Conservation (phyloP, 257 asterid species). For the Solanum sejunctum region DNA sequence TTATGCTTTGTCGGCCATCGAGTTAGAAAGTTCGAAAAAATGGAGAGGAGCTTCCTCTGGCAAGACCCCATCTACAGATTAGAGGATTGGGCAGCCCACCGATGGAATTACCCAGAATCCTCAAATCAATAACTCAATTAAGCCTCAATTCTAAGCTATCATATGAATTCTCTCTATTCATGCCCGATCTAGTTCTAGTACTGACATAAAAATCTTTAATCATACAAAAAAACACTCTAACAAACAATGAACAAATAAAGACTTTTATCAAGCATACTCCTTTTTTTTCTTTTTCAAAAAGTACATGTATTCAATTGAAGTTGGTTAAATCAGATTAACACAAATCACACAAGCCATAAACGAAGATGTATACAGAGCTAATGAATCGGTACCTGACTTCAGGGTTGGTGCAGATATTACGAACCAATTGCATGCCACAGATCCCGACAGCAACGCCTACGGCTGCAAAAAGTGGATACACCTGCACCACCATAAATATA, state of each 20-base stretch:
- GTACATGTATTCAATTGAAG: neutral
- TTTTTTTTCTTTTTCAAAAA: neutral
- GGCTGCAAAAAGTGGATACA: conserved; percentile 75
- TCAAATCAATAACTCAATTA: neutral
- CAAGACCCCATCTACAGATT: neutral
- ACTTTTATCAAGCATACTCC: neutral
- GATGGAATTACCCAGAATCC: neutral
- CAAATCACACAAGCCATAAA: neutral
- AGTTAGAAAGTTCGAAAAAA: too few relatives aligned
- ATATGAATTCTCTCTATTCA: neutral
- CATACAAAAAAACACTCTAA: neutral
- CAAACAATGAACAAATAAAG: neutral
- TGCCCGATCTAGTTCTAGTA: neutral
- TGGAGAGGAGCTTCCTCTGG: too few relatives aligned
- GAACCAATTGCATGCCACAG: conserved; percentile 82
- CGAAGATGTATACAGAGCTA: neutral
- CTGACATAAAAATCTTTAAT: neutral
- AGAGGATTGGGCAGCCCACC: neutral
- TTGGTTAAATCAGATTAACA: neutral
- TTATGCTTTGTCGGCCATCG: accelerated
- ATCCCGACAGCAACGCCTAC: conserved; percentile 83
- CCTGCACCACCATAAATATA: conserved; percentile 26
- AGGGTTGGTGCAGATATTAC: conserved; percentile 63
- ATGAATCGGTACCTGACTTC: conserved; percentile 68
- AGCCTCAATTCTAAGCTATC: neutral